Evolutionary conservation across 768 basidiomycete genomes (phyloP), one percentile per base, ranked within the genome.

Genomic region (Sarcomyxa edulis): DNA sequence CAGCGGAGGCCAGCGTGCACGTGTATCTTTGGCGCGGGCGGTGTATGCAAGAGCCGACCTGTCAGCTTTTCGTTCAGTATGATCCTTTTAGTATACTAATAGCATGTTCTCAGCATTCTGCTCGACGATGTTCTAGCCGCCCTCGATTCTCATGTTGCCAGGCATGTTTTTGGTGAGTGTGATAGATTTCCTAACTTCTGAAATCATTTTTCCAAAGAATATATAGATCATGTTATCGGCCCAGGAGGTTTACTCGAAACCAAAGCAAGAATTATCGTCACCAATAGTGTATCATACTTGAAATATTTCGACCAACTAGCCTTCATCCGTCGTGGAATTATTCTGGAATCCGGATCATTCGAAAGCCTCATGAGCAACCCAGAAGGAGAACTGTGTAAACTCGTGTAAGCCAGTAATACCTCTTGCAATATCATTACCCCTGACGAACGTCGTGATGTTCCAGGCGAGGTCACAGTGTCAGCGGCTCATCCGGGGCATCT

Each of bases 41-140:
- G 86, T 95, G 0, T 97, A 97, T 59, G 81, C 91, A 3, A 74
- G 93, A 31, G 91, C 93, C 1, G 94, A 98, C 56, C 56, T 96
- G 76, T 91, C 49, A 51, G 78, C 59, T 35, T 26, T 7, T 16
- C 11, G 16, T 9, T 34, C 26, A 23, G 28, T 27, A n/a, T n/a
- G n/a, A n/a, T 31, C 10, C 31, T 10, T 27, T 21, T 26, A 9
- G 5, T 4, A 31, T 40, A 6, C 7, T 39, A n/a, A 21, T 33
- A 21, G 19, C n/a, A 31, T 10, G 14, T 4, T 26, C 3, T 9
- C 42, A 84, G 82, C 22, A 65, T 85, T 33, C 71, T 97, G 2
- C 69, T 97, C 5, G 95, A 97, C 48, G 94, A 98, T 45, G 91
- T 91, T 28, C 71, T 97, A 23, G 83, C 88, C 19, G 84, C 84